Evolutionary conservation across 331 rosid species (phyloP).

Genomic region (Erythrophleum ivorense): DNA sequence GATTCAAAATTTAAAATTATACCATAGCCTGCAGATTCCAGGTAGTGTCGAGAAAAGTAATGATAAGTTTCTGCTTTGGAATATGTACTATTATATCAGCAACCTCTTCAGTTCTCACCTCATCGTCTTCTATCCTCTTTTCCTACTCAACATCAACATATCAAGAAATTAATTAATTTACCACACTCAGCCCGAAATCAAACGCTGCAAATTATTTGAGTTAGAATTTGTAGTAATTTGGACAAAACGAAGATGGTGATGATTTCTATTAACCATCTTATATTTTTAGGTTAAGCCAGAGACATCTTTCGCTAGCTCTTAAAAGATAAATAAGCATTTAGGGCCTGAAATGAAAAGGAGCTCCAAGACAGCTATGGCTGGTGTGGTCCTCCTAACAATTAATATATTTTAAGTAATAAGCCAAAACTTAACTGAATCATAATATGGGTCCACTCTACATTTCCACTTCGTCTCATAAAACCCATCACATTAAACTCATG

Average conservation of each 20-base stretch:
- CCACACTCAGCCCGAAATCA: no score
- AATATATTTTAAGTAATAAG: not conserved
- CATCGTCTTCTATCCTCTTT: not conserved
- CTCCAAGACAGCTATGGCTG: not conserved
- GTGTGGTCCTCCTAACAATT: slow-evolving; percentile 28
- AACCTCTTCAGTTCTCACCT: not conserved
- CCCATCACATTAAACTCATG: slow-evolving; percentile 29
- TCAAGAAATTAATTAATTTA: no score
- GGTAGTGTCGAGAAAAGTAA: not conserved
- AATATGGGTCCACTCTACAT: slow-evolving; percentile 35
- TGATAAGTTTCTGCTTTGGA: not conserved
- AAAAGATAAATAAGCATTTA: not conserved
- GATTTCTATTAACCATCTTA: not conserved
- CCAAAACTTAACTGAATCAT: slow-evolving; percentile 9
- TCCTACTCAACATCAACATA: not conserved
- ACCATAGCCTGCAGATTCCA: not conserved
- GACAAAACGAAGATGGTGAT: not conserved
- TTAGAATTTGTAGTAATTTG: not conserved
- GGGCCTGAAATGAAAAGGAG: not conserved
- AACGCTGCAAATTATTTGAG: no score
- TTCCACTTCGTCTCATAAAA: not conserved
- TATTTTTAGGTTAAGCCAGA: slow-evolving; percentile 17
- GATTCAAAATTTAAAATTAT: no score
- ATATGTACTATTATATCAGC: not conserved
- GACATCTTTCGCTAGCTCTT: slow-evolving; percentile 13